Conservation (phyloP, 129 eudicot species). For the Gnaphalium uliginosum region DNA sequence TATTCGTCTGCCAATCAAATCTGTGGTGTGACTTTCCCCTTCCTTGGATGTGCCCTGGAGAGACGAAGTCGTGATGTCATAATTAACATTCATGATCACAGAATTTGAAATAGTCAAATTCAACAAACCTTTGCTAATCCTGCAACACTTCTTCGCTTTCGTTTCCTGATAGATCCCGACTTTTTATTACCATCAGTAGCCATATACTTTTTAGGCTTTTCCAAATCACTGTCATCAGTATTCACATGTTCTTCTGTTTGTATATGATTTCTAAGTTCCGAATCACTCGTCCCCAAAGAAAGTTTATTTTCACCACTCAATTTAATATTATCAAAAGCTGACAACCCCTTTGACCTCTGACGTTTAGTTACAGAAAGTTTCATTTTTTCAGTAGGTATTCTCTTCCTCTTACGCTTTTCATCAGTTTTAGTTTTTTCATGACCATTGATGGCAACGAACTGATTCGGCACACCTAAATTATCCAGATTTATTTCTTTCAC, state of each 20-base stretch:
- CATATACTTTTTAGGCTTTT: conserved; percentile 43
- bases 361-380: conserved; percentile 63
- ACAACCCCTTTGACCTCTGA: conserved; percentile 46
- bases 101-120: neutral
- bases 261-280: conserved; percentile 33
- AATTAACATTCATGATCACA: neutral
- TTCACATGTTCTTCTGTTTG: conserved; percentile 42
- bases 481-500: conserved; percentile 70
- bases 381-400: conserved; percentile 40
- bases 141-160: conserved; percentile 52
- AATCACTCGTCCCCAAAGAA: conserved; percentile 29
- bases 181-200: conserved; percentile 39
- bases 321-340: conserved; percentile 49
- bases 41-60: conserved; percentile 68
- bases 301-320: conserved; percentile 45
- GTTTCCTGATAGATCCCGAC: conserved; percentile 53
- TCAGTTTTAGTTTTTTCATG: conserved; percentile 37
- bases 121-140: conserved; percentile 76
- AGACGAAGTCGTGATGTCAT: conserved; percentile 18
- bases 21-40: conserved; percentile 48
- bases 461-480: conserved; percentile 38
- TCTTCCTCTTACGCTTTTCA: conserved; percentile 48
- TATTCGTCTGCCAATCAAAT: conserved; percentile 75
- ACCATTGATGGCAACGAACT: conserved; percentile 53
- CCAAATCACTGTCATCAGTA: conserved; percentile 33